Conservation (phyloP, 352 stramenopile species). For the Phytophthora gonapodyides region DNA sequence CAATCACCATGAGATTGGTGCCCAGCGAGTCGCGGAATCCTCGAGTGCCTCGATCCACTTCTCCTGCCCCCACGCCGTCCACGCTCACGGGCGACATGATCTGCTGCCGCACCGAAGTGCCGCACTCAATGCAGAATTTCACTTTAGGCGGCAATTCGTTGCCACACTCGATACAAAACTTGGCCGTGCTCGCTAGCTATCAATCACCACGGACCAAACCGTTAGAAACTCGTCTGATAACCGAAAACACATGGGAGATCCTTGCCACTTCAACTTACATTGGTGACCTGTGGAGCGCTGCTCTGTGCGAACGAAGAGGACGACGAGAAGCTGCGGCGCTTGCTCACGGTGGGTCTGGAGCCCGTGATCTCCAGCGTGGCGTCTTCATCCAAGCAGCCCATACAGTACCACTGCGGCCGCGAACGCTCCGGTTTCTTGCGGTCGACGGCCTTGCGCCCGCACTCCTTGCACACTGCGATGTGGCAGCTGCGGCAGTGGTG, state of each 20-base stretch:
- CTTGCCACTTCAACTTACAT: conserved; percentile 40
- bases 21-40: conserved; percentile 51
- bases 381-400: conserved; percentile 66
- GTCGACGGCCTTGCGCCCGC: conserved; percentile 78
- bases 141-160: conserved; percentile 76
- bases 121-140: conserved; percentile 90
- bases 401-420: conserved; percentile 83
- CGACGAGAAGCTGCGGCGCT: conserved; percentile 69
- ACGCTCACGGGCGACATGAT: conserved; percentile 55
- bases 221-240: conserved; percentile 4
- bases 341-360: conserved; percentile 48
- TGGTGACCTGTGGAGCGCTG: conserved; percentile 46
- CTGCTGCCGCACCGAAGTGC: conserved; percentile 63
- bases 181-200: conserved; percentile 65
- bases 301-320: conserved; percentile 35
- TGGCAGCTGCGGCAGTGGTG: conserved; percentile 87
- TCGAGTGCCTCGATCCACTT: conserved; percentile 39
- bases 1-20: conserved; percentile 67
- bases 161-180: conserved; percentile 87
- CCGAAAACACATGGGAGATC: conserved; percentile 14
- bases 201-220: conserved; percentile 7
- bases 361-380: conserved; percentile 70
- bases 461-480: conserved; percentile 86
- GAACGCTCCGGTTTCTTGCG: conserved; percentile 51
- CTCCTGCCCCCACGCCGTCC: conserved; percentile 27